These are phyloP conservation scores for Mycena belliarum DNA, from an alignment of 768 basidiomycete genomes.

Conservation along the genomic window DNA sequence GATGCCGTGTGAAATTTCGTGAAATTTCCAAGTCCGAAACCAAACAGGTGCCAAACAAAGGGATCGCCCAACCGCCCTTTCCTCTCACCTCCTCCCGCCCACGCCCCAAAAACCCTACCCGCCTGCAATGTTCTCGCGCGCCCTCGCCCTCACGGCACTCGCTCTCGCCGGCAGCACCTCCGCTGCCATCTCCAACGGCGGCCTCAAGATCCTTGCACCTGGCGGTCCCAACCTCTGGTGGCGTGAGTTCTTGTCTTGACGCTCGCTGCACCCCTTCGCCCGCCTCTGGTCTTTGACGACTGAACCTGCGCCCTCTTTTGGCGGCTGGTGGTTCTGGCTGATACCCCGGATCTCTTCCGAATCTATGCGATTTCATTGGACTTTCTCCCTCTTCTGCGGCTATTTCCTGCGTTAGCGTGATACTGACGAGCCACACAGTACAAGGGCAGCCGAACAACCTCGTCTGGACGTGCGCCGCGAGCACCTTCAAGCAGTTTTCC, in stretches of 20 bases:
- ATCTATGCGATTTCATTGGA: not conserved
- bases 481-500: constrained; percentile 7
- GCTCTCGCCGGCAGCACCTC: not conserved
- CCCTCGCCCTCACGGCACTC: constrained; percentile 3
- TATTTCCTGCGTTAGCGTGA: not conserved
- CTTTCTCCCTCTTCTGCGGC: too few species aligned
- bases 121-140: not conserved
- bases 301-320: too few species aligned
- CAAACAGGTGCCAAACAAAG: not conserved
- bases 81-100: not conserved
- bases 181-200: constrained; percentile 1
- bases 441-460: constrained; percentile 13
- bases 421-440: not conserved
- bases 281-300: too few species aligned
- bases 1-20: too few species aligned
- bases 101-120: not conserved
- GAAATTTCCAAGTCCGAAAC: too few species aligned
- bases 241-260: constrained; percentile 5
- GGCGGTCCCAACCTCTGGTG: constrained; percentile 16
- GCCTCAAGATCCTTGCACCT: constrained; percentile 12
- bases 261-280: not conserved
- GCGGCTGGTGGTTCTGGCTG: too few species aligned
- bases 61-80: not conserved
- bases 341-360: not conserved
- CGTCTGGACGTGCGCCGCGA: constrained; percentile 10